A percentile compares a stretch with the other conserved stretches of the same genome.
Conservation (phyloP, 2,329 filamentous ascomycete species). For the Aspergillus sergii region DNA sequence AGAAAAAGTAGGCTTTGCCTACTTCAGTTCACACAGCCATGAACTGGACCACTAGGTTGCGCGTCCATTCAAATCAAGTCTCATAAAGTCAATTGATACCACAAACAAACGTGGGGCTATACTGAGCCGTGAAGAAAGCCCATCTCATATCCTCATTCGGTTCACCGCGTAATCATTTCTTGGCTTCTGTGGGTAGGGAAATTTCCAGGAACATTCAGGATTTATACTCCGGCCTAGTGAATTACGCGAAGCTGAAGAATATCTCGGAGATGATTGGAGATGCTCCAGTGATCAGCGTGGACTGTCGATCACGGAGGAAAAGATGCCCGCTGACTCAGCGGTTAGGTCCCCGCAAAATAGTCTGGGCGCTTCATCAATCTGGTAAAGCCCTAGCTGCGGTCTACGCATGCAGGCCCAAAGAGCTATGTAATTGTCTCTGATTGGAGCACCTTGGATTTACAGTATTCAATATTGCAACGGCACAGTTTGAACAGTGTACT, state of each 20-base stretch:
- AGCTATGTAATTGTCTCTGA: neutral
- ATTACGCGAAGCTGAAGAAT: neutral
- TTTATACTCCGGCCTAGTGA: neutral
- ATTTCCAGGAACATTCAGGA: neutral
- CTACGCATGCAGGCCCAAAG: too few relatives aligned
- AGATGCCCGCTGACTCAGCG: neutral
- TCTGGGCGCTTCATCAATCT: neutral
- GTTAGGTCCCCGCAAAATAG: neutral
- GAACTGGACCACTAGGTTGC: neutral
- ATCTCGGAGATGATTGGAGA: neutral
- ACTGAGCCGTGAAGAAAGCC: neutral
- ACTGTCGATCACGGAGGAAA: neutral
- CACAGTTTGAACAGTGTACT: neutral
- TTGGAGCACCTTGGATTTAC: neutral
- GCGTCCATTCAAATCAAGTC: neutral
- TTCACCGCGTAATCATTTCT: neutral
- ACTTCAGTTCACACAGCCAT: neutral
- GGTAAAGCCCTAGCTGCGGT: neutral
- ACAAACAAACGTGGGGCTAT: neutral
- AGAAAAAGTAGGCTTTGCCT: neutral
- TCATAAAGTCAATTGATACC: neutral
- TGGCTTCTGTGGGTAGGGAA: neutral
- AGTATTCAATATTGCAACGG: too few relatives aligned
- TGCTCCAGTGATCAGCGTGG: neutral
- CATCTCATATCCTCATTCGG: neutral